Evolutionary conservation across 164 flowering plant genomes (phyloP), one percentile per base, ranked within the genome.

Genomic region (Stephania japonica): DNA sequence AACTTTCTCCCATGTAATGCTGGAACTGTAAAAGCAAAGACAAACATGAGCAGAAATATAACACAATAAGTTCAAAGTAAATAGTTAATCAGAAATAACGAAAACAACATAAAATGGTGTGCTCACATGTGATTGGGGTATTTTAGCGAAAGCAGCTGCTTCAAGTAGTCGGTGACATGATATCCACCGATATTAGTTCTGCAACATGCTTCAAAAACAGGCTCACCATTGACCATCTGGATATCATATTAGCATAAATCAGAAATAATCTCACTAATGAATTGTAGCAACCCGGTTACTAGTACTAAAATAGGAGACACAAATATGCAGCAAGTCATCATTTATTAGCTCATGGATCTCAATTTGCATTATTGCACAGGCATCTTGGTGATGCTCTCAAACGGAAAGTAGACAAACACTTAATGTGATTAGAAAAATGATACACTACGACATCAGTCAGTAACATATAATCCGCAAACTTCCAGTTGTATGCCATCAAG

Each of bases 171-270:
- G 72, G 98, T 90, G 65, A 93, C 80, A 80, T 96, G 97, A 84
- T 79, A 96, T 75, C 98, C 99, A 79, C 99, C 99, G 82, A 93
- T 74, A 78, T 93, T 96, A 56, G 97, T 90, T 79, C 99, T 84
- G 83, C 90, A 87, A 78, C 89, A 81, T 73, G 92, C 92, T 82
- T 80, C 87, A 76, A 85, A 89, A 78, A 88, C 82, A 75, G 99
- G 99, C 80, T 91, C 97, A 47, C 99, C 99, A 77, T 80, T 79
- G 41, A 92, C 77, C 83, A 96, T 87, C 98, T 96, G 85, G 59
- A 79, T 64, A n/a, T 70, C 18, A 44, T 6, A 63, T 42, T 27
- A 41, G 8, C 26, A 64, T 21, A 42, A 14, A 42, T 62, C 59
- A 19, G 53, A 62, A 59, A 38, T 2, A 59, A 69, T 43, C 38